A percentile compares a stretch with the other conserved stretches of the same genome.
Conservation (phyloP, 2,329 filamentous ascomycete species). For the Ascochyta fabae region DNA sequence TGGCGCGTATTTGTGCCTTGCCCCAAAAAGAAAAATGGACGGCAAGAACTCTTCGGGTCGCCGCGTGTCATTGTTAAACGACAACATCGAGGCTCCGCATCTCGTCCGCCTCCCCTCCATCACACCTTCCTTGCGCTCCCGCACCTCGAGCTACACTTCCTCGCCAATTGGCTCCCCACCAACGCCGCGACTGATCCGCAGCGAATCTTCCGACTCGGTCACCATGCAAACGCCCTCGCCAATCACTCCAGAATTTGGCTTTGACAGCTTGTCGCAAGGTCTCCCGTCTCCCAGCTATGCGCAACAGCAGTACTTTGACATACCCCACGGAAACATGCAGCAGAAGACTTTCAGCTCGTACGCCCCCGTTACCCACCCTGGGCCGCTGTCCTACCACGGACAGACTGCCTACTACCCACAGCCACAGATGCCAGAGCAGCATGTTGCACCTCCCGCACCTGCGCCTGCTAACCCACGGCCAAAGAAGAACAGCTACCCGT, state of each 20-base stretch:
- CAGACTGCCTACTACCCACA: conserved; percentile 29
- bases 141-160: conserved; percentile 54
- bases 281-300: conserved; percentile 39
- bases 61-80: conserved; percentile 59
- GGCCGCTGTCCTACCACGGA: conserved; percentile 34
- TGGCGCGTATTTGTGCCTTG: conserved; percentile 38
- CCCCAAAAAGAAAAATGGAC: conserved; percentile 53
- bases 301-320: conserved; percentile 37
- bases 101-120: conserved; percentile 46
- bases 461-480: conserved; percentile 50
- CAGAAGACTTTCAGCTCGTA: conserved; percentile 33
- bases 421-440: conserved; percentile 17
- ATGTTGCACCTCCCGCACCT: conserved; percentile 49
- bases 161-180: conserved; percentile 55
- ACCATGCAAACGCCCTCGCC: conserved; percentile 54
- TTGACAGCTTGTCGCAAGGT: conserved; percentile 29
- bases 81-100: conserved; percentile 46
- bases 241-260: conserved; percentile 53
- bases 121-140: conserved; percentile 46
- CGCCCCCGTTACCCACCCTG: conserved; percentile 33
- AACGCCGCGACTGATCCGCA: conserved; percentile 55
- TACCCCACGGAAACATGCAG: conserved; percentile 6
- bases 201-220: conserved; percentile 55
- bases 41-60: conserved; percentile 58
- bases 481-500: conserved; percentile 74